Conservation (phyloP, 164 flowering plant species). For the Berberis thunbergii region DNA sequence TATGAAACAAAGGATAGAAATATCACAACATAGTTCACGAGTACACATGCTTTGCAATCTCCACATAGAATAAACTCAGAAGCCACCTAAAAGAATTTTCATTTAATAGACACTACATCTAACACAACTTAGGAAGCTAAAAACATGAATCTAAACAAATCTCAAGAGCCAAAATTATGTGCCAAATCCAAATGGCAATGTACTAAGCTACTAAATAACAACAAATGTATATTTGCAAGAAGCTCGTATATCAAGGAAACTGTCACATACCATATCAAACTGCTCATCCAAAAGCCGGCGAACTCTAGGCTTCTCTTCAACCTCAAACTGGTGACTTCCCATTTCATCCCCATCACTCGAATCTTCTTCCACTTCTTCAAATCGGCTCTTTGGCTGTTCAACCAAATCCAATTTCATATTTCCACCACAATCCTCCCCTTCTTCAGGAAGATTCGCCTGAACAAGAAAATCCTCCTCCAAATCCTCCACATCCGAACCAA, state of each 20-base stretch:
- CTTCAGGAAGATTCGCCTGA: constrained; percentile 51
- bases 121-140: no score
- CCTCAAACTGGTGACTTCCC: constrained; percentile 3
- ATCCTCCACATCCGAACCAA: constrained; percentile 81
- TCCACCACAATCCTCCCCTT: constrained; percentile 18
- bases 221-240: background rate
- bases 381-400: constrained; percentile 1
- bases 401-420: constrained; percentile 17
- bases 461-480: constrained; percentile 92
- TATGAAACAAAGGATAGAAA: no score
- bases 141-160: no score
- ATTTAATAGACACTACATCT: no score
- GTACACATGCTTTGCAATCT: no score
- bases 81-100: no score
- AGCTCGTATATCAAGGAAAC: background rate
- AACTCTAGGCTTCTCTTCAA: constrained; percentile 39
- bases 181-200: no score
- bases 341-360: background rate
- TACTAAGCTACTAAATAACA: background rate
- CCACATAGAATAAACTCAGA: no score
- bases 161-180: no score
- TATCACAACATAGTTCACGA: no score
- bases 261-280: constrained; percentile 60
- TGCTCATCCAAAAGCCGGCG: constrained; percentile 73
- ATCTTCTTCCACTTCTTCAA: no score